These are phyloP conservation scores for Staphylotrichum tortipilum DNA, from an alignment of 495 filamentous ascomycete genomes.

Conservation along the genomic window DNA sequence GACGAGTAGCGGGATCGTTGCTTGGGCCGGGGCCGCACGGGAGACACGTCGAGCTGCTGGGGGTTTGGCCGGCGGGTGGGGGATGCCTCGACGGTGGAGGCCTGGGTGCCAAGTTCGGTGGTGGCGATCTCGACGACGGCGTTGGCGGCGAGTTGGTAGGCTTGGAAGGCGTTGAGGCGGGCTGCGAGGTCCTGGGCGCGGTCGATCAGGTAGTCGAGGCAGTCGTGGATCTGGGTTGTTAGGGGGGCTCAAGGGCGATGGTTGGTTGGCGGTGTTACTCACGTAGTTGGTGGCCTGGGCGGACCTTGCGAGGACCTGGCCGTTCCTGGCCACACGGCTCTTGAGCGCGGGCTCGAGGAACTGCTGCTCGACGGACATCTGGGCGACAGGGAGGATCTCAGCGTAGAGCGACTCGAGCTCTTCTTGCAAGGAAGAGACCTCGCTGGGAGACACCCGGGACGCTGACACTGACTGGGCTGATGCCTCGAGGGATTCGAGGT, in stretches of 20 bases:
- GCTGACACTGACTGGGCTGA: slow-evolving; percentile 14
- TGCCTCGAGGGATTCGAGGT: slow-evolving; percentile 32
- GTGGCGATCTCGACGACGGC: slow-evolving; percentile 21
- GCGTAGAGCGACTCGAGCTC: slow-evolving; percentile 55
- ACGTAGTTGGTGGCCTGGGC: slow-evolving; percentile 36
- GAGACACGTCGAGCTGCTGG: slow-evolving; percentile 15
- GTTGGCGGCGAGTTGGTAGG: slow-evolving; percentile 23
- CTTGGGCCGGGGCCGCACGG: slow-evolving; percentile 19
- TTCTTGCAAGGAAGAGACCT: slow-evolving; percentile 40
- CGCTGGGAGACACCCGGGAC: slow-evolving; percentile 15
- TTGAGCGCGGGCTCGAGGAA: slow-evolving; percentile 49
- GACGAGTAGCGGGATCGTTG: slow-evolving; percentile 22
- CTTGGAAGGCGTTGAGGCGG: slow-evolving; percentile 22
- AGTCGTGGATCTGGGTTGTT: slow-evolving; percentile 26
- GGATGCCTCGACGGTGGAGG: slow-evolving; percentile 5
- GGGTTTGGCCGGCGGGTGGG: slow-evolving; percentile 14
- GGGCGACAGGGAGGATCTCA: slow-evolving; percentile 53
- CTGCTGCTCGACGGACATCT: slow-evolving; percentile 54
- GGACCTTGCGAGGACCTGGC: slow-evolving; percentile 27
- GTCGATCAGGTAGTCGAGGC: slow-evolving; percentile 31
- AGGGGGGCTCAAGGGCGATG: slow-evolving; percentile 1
- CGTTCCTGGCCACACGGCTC: slow-evolving; percentile 27
- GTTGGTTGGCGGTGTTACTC: slow-evolving; percentile 2
- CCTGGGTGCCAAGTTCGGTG: slow-evolving; percentile 13
- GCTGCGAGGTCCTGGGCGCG: slow-evolving; percentile 18